Conservation (phyloP, 2,329 filamentous ascomycete genomes). For the Colletotrichum lupini region DNA sequence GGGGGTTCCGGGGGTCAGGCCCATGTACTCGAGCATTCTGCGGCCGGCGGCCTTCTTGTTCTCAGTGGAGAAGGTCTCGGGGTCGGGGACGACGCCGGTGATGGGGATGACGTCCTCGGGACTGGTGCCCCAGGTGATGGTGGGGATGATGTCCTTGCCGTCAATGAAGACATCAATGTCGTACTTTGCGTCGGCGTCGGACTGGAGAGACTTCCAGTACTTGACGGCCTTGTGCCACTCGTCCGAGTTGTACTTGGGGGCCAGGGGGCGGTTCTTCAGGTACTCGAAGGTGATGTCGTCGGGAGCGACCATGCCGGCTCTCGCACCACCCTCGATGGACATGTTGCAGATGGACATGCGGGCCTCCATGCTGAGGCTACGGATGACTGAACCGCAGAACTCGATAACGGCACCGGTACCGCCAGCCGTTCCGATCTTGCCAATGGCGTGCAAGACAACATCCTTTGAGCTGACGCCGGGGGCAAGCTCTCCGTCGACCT, state of each 20-base stretch:
- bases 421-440: conserved; percentile 92
- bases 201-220: conserved; percentile 89
- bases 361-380: conserved; percentile 91
- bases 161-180: conserved; percentile 92
- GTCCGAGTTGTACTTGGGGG: conserved; percentile 83
- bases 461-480: conserved; percentile 97
- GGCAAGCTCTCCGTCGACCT: conserved; percentile 89
- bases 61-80: conserved; percentile 85
- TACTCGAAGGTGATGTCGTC: conserved; percentile 96
- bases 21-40: conserved; percentile 96
- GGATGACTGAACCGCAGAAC: conserved; percentile 95
- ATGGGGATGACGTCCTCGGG: conserved; percentile 97
- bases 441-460: conserved; percentile 91
- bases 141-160: conserved; percentile 91
- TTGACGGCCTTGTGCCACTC: conserved; percentile 90
- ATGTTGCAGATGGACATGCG: conserved; percentile 99
- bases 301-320: conserved; percentile 96
- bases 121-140: conserved; percentile 96
- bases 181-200: conserved; percentile 89
- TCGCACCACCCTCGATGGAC: conserved; percentile 95
- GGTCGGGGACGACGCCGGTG: conserved; percentile 88
- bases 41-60: conserved; percentile 83
- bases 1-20: conserved; percentile 82
- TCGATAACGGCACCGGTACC: conserved; percentile 96
- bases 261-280: conserved; percentile 89